phyloP scores from a whole-genome alignment of 2,329 filamentous ascomycete genomes.

The Claviceps quebecensis region DNA sequence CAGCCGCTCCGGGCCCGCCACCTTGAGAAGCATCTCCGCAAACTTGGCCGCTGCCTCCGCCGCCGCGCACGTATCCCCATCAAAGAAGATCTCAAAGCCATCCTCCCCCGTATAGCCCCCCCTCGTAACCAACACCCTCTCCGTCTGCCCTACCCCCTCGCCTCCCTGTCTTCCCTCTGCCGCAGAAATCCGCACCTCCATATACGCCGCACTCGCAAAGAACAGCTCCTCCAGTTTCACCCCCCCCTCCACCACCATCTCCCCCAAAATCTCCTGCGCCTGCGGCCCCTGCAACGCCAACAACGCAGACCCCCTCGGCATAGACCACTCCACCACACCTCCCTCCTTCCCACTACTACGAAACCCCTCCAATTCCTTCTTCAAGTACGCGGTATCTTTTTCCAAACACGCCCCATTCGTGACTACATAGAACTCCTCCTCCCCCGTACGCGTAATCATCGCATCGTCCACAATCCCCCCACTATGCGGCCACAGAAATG shows the following conservation, averaged over 20 bases:
- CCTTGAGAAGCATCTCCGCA: constrained; percentile 54
- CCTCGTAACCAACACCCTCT: constrained; percentile 54
- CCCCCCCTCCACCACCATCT: constrained; percentile 40
- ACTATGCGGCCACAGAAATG: constrained; percentile 61
- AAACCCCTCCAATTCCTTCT: constrained; percentile 47
- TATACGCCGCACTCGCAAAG: constrained; percentile 64
- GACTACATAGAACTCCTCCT: constrained; percentile 76
- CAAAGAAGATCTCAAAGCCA: constrained; percentile 88
- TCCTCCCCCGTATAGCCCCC: constrained; percentile 97
- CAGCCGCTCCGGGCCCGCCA: constrained; percentile 46
- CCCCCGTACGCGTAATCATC: constrained; percentile 67
- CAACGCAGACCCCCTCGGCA: constrained; percentile 60
- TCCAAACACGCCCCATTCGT: constrained; percentile 87
- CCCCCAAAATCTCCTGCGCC: constrained; percentile 53
- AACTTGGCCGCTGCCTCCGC: constrained; percentile 33
- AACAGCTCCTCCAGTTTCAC: constrained; percentile 50
- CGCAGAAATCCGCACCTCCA: constrained; percentile 48
- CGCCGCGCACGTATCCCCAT: constrained; percentile 26
- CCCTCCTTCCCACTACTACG: constrained; percentile 24
- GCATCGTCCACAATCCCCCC: constrained; percentile 94
- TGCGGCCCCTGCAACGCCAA: constrained; percentile 82
- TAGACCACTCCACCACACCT: constrained; percentile 43
- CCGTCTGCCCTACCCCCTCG: constrained; percentile 27
- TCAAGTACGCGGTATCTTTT: constrained; percentile 72
- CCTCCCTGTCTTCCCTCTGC: constrained; percentile 27